Percentiles rank a stretch among this genome's conserved stretches.
phyloP scores from a whole-genome alignment of 108 stramenopile genomes.

The Cyclotella baltica region DNA sequence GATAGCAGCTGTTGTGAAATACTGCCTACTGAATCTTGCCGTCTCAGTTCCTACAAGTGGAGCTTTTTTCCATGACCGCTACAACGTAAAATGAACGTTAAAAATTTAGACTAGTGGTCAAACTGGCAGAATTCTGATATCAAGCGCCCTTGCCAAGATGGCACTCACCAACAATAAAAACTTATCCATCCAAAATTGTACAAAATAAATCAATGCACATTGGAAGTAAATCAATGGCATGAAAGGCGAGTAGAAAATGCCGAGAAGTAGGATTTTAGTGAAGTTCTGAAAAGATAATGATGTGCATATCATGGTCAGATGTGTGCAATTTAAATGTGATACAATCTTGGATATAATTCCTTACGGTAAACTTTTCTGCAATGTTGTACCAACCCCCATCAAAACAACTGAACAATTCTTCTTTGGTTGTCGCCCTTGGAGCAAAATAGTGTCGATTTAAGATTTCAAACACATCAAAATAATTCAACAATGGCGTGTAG shows the following conservation, averaged over 20 bases:
- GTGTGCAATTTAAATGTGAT: not conserved
- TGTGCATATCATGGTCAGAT: not conserved
- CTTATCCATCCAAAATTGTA: slow-evolving; percentile 71
- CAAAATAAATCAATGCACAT: slow-evolving; percentile 61
- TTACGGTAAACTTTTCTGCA: slow-evolving; percentile 74
- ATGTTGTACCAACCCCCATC: slow-evolving; percentile 74
- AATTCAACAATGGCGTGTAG: slow-evolving; percentile 59
- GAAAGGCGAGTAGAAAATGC: slow-evolving; percentile 79
- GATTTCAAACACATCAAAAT: slow-evolving; percentile 64
- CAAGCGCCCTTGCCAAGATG: no score
- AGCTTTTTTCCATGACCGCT: slow-evolving; percentile 68
- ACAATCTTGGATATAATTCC: not conserved
- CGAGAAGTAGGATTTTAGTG: slow-evolving; percentile 79
- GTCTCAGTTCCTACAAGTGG: slow-evolving; percentile 63
- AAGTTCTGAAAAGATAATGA: slow-evolving; percentile 49
- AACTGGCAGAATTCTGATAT: no score
- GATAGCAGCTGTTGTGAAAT: slow-evolving; percentile 68
- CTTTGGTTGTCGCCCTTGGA: slow-evolving; percentile 69
- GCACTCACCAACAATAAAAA: slow-evolving; percentile 65
- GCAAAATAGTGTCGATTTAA: slow-evolving; percentile 73
- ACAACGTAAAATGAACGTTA: no score
- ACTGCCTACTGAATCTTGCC: slow-evolving; percentile 68
- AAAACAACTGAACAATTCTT: slow-evolving; percentile 71
- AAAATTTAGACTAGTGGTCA: no score
- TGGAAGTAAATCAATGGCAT: slow-evolving; percentile 73